Evolutionary conservation across 2,329 filamentous ascomycete species (phyloP).

Genomic region (Annulohypoxylon truncatum): DNA sequence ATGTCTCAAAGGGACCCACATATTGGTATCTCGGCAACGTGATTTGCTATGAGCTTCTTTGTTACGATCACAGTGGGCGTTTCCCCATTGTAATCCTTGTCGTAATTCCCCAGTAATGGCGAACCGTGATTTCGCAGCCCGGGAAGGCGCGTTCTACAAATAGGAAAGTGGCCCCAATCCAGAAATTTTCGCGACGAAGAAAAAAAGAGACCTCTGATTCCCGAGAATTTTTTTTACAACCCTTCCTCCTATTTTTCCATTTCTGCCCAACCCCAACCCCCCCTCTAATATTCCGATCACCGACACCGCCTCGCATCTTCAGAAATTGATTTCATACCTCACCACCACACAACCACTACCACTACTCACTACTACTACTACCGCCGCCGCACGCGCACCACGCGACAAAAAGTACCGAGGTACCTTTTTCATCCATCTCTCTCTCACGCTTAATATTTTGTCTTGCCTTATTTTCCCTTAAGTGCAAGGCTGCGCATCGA

Average conservation of each 20-base stretch:
- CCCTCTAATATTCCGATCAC: slow-evolving; percentile 48
- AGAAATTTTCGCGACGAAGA: slow-evolving; percentile 52
- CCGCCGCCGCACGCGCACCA: slow-evolving; percentile 36
- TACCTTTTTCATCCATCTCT: slow-evolving; percentile 39
- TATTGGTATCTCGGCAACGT: slow-evolving; percentile 21
- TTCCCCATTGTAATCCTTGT: slow-evolving; percentile 39
- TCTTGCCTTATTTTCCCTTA: slow-evolving; percentile 27
- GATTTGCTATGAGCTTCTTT: slow-evolving; percentile 38
- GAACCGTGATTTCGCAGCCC: slow-evolving; percentile 47
- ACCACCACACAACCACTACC: slow-evolving; percentile 8
- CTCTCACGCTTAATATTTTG: slow-evolving; percentile 19
- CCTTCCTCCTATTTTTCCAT: slow-evolving; percentile 53
- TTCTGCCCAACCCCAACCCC: slow-evolving; percentile 47
- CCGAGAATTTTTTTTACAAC: slow-evolving; percentile 52
- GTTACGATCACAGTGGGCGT: slow-evolving; percentile 38
- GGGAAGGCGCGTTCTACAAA: slow-evolving; percentile 56
- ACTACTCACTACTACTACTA: slow-evolving; percentile 23
- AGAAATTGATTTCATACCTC: slow-evolving; percentile 44
- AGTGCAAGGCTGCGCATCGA: slow-evolving; percentile 34
- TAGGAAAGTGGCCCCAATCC: slow-evolving; percentile 56
- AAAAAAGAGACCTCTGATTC: slow-evolving; percentile 51
- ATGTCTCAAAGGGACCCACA: slow-evolving; percentile 39
- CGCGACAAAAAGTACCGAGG: slow-evolving; percentile 45
- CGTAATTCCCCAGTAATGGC: slow-evolving; percentile 40
- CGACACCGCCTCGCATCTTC: slow-evolving; percentile 45